Percentiles rank a stretch among this genome's conserved stretches.
These are phyloP conservation scores for Hippophae rhamnoides DNA, from an alignment of 306 rosid genomes.

Conservation along the genomic window DNA sequence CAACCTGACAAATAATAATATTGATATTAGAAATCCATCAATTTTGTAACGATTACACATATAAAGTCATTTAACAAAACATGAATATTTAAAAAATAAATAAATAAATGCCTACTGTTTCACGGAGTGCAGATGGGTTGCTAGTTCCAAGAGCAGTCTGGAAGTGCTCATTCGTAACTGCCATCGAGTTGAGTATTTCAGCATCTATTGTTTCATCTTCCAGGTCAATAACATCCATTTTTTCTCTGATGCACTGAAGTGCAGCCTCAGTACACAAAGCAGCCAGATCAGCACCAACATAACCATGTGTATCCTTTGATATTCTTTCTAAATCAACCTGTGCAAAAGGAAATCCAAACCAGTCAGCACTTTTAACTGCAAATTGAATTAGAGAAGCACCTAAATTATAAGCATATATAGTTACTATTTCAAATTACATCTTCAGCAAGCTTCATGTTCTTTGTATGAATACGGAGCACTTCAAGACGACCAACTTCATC, in stretches of 20 bases:
- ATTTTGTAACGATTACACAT: too few species aligned
- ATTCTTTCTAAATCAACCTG: conserved; percentile 67
- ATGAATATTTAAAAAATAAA: background rate
- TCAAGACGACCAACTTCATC: conserved; percentile 69
- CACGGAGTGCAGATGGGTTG: conserved; percentile 66
- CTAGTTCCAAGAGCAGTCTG: conserved; percentile 3
- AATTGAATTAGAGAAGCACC: too few species aligned
- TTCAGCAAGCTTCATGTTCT: conserved; percentile 64
- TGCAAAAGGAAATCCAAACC: background rate
- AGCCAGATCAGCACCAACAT: conserved; percentile 12
- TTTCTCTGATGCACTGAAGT: conserved; percentile 10
- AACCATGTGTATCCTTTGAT: conserved; percentile 41
- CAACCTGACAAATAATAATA: conserved; percentile 24
- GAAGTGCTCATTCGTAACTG: conserved; percentile 8
- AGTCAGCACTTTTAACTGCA: too few species aligned
- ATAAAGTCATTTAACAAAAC: too few species aligned
- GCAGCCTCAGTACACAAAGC: conserved; percentile 15
- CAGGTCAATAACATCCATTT: conserved; percentile 11
- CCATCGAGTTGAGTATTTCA: conserved; percentile 7
- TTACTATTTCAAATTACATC: conserved; percentile 25
- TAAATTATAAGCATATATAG: too few species aligned
- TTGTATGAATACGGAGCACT: conserved; percentile 57
- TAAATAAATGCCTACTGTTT: conserved; percentile 42
- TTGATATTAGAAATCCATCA: too few species aligned
- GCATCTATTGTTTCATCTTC: conserved; percentile 14